A percentile compares a stretch with the other conserved stretches of the same genome.
Conservation (phyloP, 306 rosid genomes). For the Prinsepia uniflora region DNA sequence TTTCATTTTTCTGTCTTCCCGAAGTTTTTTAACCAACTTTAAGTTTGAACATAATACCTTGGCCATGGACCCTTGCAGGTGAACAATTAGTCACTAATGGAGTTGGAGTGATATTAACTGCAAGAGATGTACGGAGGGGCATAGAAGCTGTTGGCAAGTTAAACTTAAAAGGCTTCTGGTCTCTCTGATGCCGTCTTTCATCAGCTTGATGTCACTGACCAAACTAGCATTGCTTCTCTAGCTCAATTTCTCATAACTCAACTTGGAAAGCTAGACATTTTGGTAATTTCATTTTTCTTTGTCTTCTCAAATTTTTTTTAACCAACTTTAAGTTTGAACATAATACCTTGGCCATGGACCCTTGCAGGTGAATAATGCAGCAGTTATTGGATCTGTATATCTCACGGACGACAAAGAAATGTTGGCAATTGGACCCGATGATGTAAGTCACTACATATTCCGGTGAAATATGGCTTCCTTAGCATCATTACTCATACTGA, state of each 20-base stretch:
- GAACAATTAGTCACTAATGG: conserved; percentile 13
- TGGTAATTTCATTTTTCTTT: background rate
- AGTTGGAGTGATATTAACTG: conserved; percentile 7
- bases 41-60: background rate
- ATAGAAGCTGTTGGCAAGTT: background rate
- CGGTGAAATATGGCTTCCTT: background rate
- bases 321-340: background rate
- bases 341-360: background rate
- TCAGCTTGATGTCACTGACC: conserved; percentile 8
- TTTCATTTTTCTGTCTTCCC: too few relatives aligned
- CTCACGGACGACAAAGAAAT: background rate
- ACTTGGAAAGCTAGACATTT: conserved; percentile 9
- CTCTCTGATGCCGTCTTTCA: conserved; percentile 10
- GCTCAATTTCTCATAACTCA: background rate
- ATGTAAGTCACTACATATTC: background rate
- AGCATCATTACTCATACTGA: too few relatives aligned
- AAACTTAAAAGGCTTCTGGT: conserved; percentile 11
- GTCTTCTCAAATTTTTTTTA: background rate
- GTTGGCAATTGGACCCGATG: background rate
- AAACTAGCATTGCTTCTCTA: conserved; percentile 4
- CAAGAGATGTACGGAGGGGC: conserved; percentile 11
- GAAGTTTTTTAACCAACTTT: background rate
- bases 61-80: too few relatives aligned
- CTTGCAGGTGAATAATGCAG: conserved; percentile 9
- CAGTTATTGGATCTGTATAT: conserved; percentile 1